These are phyloP conservation scores for maize (Zea mays) DNA, from an alignment of 176 grass and related monocot genomes.

Conservation along the genomic window Zm-B73-REFERENCE-NAM-5.0 NC_050097.1:52742501-52743000, in stretches of 20 bases:
- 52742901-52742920: slow-evolving; percentile 74
- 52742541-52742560: not conserved
- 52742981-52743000: not conserved
- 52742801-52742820: slow-evolving; percentile 1
- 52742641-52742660: slow-evolving; percentile 20
- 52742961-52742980: not conserved
- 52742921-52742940: slow-evolving; percentile 76
- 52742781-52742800: slow-evolving; percentile 46
- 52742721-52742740: slow-evolving; percentile 64
- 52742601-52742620: not conserved
- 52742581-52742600: not conserved
- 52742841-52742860: not conserved
- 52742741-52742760: slow-evolving; percentile 79
- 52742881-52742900: slow-evolving; percentile 70
- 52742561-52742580: slow-evolving; percentile 6
- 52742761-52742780: slow-evolving; percentile 76
- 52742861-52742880: not conserved
- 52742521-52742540: slow-evolving; percentile 1
- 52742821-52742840: not conserved
- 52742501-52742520: not conserved
- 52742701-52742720: slow-evolving; percentile 90
- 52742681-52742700: slow-evolving; percentile 60
- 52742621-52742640: slow-evolving; percentile 7
- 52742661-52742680: not conserved
- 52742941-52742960: slow-evolving; percentile 43